phyloP scores from a whole-genome alignment of 164 flowering plant species.

The Chimonanthus praecox region DNA sequence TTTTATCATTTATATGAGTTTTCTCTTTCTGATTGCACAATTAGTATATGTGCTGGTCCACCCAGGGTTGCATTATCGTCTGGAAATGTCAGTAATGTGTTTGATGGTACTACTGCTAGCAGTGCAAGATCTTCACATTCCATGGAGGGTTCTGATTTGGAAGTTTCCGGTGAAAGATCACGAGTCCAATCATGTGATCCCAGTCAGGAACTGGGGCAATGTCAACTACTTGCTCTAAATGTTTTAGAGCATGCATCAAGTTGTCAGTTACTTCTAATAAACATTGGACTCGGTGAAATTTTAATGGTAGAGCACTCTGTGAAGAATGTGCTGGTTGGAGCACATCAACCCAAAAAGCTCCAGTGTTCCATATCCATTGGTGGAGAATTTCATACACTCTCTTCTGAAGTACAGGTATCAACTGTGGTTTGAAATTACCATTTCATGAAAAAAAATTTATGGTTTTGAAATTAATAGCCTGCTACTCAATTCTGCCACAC shows the following conservation, averaged over 20 bases:
- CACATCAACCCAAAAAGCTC: slow-evolving; percentile 37
- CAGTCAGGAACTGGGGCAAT: slow-evolving; percentile 13
- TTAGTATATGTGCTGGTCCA: slow-evolving; percentile 28
- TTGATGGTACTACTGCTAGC: slow-evolving; percentile 24
- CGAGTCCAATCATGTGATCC: slow-evolving; percentile 17
- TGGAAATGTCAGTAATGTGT: slow-evolving; percentile 14
- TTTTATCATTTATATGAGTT: slow-evolving; percentile 46
- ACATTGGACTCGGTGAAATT: slow-evolving; percentile 34
- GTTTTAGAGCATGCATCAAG: slow-evolving; percentile 9
- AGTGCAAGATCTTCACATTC: slow-evolving; percentile 11
- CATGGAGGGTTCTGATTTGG: slow-evolving; percentile 16
- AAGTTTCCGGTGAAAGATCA: slow-evolving; percentile 21
- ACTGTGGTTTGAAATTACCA: background rate
- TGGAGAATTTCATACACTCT: slow-evolving; percentile 37
- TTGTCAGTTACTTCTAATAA: slow-evolving; percentile 31
- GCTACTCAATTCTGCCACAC: slow-evolving; percentile 2
- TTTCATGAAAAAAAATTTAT: too few relatives aligned
- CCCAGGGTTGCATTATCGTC: slow-evolving; percentile 18
- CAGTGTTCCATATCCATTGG: slow-evolving; percentile 44
- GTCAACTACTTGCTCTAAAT: slow-evolving; percentile 12
- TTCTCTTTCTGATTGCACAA: slow-evolving; percentile 37
- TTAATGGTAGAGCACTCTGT: slow-evolving; percentile 34
- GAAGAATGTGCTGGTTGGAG: slow-evolving; percentile 34
- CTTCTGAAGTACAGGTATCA: slow-evolving; percentile 62
- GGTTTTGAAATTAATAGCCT: too few relatives aligned